Percentiles rank a stretch among this genome's conserved stretches.
These are phyloP conservation scores for Phytophthora meadii DNA, from an alignment of 352 stramenopile species.

Conservation along the genomic window DNA sequence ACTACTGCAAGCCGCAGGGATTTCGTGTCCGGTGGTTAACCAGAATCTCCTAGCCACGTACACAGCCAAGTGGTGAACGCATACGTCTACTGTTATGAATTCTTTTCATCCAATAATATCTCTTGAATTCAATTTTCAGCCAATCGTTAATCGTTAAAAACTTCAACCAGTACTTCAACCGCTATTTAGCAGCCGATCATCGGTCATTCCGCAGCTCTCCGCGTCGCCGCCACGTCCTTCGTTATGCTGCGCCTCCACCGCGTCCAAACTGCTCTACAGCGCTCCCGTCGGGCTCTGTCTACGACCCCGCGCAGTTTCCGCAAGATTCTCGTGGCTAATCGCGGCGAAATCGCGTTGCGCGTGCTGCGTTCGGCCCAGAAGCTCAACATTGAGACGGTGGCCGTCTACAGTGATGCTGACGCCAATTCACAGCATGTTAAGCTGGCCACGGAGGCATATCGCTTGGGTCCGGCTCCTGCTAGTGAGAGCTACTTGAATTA, in stretches of 20 bases:
- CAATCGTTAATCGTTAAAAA: not conserved
- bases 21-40: constrained; percentile 57
- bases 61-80: constrained; percentile 42
- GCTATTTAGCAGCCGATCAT: not conserved
- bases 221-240: not conserved
- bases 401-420: constrained; percentile 92
- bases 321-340: constrained; percentile 93
- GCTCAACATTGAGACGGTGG: constrained; percentile 92
- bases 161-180: constrained; percentile 22
- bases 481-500: constrained; percentile 84
- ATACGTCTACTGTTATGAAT: not conserved
- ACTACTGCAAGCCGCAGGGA: constrained; percentile 43
- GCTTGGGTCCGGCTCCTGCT: constrained; percentile 68
- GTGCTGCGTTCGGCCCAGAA: constrained; percentile 85
- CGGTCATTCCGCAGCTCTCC: constrained; percentile 21
- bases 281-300: constrained; percentile 25
- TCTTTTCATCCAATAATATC: not conserved
- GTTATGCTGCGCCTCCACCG: constrained; percentile 33
- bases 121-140: not conserved
- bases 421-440: constrained; percentile 79
- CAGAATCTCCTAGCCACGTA: constrained; percentile 51
- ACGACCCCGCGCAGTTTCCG: constrained; percentile 59
- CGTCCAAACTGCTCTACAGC: constrained; percentile 8
- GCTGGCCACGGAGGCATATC: constrained; percentile 75
- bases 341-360: constrained; percentile 91